Evolutionary conservation across 2,329 filamentous ascomycete species (phyloP).

Genomic region (Pochonia chlamydosporia): DNA sequence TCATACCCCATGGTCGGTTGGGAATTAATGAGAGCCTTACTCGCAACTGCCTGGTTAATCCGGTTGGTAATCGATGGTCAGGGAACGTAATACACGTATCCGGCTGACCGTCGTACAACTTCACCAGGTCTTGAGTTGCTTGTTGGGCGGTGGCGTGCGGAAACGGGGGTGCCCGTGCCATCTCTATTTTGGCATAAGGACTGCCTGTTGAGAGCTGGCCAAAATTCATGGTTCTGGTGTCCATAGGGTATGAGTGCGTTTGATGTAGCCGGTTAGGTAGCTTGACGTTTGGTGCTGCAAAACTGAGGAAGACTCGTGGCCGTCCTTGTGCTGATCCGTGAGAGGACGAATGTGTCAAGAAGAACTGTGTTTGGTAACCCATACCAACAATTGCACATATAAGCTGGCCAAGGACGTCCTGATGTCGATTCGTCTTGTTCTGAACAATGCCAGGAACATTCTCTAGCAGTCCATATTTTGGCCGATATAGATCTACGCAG

Average conservation of each 20-base stretch:
- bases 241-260: slow-evolving; percentile 56
- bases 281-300: slow-evolving; percentile 59
- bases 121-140: slow-evolving; percentile 55
- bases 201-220: slow-evolving; percentile 56
- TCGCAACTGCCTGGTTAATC: slow-evolving; percentile 33
- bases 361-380: slow-evolving; percentile 69
- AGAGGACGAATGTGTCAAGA: slow-evolving; percentile 63
- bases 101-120: slow-evolving; percentile 54
- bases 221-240: slow-evolving; percentile 30
- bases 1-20: slow-evolving; percentile 47
- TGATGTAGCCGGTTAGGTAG: slow-evolving; percentile 50
- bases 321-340: slow-evolving; percentile 62
- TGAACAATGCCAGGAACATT: slow-evolving; percentile 66
- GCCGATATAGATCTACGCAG: slow-evolving; percentile 68
- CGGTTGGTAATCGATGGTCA: slow-evolving; percentile 55
- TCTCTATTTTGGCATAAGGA: slow-evolving; percentile 47
- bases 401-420: slow-evolving; percentile 68
- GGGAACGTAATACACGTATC: slow-evolving; percentile 60
- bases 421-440: slow-evolving; percentile 34
- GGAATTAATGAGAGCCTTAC: slow-evolving; percentile 54
- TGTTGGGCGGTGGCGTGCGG: slow-evolving; percentile 45
- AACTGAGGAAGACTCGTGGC: slow-evolving; percentile 63
- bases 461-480: slow-evolving; percentile 70
- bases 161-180: slow-evolving; percentile 50
- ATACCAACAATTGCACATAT: slow-evolving; percentile 68